Conservation (phyloP, 352 stramenopile species). For the Phytophthora pistaciae region DNA sequence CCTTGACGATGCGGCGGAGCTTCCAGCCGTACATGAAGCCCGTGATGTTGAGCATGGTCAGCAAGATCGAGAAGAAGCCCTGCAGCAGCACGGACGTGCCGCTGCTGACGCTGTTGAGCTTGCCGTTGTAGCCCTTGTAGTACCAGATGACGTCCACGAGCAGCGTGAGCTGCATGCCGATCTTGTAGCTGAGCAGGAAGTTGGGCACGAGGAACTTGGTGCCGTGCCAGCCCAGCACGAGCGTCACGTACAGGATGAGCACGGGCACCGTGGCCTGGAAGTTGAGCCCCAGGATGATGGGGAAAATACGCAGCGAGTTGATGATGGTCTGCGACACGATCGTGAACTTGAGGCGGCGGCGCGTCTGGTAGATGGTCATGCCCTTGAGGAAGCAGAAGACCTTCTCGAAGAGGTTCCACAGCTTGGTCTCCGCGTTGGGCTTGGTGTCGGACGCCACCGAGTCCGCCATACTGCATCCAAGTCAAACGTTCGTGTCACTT, state of each 20-base stretch:
- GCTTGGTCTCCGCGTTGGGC: conserved; percentile 63
- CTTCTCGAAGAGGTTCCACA: conserved; percentile 86
- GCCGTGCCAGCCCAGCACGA: conserved; percentile 90
- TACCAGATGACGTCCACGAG: conserved; percentile 90
- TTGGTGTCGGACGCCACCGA: conserved; percentile 77
- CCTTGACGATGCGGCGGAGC: conserved; percentile 87
- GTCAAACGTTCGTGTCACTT: conserved; percentile 1
- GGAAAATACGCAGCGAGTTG: conserved; percentile 87
- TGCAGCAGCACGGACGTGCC: conserved; percentile 89
- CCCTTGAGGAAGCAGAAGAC: conserved; percentile 91
- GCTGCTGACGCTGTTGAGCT: conserved; percentile 77
- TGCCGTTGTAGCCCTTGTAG: conserved; percentile 88
- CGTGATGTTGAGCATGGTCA: conserved; percentile 81
- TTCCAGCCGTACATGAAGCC: conserved; percentile 91
- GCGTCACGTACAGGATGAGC: conserved; percentile 87
- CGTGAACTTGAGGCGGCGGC: conserved; percentile 85
- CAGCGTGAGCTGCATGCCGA: conserved; percentile 89
- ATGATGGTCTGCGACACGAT: conserved; percentile 88
- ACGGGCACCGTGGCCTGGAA: conserved; percentile 87
- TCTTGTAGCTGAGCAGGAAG: conserved; percentile 91
- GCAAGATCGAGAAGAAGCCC: conserved; percentile 84
- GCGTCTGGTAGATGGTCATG: conserved; percentile 90
- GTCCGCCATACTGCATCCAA: conserved; percentile 69
- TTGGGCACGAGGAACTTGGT: conserved; percentile 89
- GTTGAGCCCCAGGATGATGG: conserved; percentile 86